Evolutionary conservation across 305 asterid genomes (phyloP).

Genomic region (Lippia alba): DNA sequence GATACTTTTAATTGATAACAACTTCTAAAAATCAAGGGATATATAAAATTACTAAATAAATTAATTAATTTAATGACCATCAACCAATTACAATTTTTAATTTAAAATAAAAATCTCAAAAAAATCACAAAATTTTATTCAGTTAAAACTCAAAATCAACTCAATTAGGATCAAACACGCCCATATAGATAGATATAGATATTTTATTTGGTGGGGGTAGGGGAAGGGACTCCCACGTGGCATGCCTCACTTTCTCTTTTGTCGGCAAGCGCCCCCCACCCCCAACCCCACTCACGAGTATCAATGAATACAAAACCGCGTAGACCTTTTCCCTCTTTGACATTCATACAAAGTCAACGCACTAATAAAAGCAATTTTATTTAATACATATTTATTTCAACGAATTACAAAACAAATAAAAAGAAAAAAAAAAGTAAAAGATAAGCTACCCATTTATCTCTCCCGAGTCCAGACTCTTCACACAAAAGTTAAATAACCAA

Average conservation of each 20-base stretch:
- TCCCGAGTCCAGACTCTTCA: neutral
- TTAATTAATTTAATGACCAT: too few species aligned
- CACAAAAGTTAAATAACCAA: too few species aligned
- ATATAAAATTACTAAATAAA: too few species aligned
- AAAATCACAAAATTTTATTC: too few species aligned
- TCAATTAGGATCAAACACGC: too few species aligned
- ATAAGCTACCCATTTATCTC: constrained; percentile 27
- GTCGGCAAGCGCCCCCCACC: constrained; percentile 45
- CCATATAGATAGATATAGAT: too few species aligned
- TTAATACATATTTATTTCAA: neutral
- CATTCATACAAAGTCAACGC: constrained; percentile 49
- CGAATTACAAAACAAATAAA: neutral
- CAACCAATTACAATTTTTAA: too few species aligned
- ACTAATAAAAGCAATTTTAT: neutral
- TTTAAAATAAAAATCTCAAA: too few species aligned
- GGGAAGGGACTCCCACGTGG: constrained; percentile 44
- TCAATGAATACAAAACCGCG: constrained; percentile 44
- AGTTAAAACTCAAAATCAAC: too few species aligned
- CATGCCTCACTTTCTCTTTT: constrained; percentile 32
- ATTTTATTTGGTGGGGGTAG: neutral
- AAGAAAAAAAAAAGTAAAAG: constrained; percentile 7
- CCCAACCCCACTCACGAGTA: constrained; percentile 34
- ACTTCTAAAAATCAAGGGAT: too few species aligned
- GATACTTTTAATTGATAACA: too few species aligned
- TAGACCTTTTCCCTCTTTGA: constrained; percentile 62